phyloP scores from a whole-genome alignment of 116 monocot species.

The Phalaenopsis hybrid region DNA sequence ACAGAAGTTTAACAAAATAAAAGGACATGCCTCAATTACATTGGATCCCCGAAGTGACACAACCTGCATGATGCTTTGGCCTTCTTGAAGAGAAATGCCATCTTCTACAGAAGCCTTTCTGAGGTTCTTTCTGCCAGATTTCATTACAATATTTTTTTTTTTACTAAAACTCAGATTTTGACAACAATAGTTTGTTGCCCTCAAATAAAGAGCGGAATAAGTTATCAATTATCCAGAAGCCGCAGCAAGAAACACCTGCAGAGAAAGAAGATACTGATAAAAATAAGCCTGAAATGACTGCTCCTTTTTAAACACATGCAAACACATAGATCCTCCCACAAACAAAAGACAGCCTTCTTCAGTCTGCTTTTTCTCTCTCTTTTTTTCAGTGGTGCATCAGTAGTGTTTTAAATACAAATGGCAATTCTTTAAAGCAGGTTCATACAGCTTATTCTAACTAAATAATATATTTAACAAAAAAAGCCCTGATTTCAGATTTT shows the following conservation, averaged over 20 bases:
- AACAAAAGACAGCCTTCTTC: background rate
- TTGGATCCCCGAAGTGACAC: constrained; percentile 84
- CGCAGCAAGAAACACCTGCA: background rate
- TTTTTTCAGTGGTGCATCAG: background rate
- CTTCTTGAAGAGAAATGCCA: constrained; percentile 46
- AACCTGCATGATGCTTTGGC: constrained; percentile 80
- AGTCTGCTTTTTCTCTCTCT: background rate
- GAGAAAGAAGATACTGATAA: background rate
- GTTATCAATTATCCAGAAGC: background rate
- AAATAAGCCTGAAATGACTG: background rate
- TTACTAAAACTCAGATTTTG: background rate
- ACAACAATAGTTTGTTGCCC: background rate
- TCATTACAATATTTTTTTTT: constrained; percentile 30
- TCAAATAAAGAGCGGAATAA: background rate
- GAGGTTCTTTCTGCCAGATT: constrained; percentile 71
- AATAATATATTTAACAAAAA: no score
- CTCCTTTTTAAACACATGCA: background rate
- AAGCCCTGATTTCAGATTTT: no score
- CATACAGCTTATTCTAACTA: no score
- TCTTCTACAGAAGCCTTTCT: constrained; percentile 50
- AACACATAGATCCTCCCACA: background rate
- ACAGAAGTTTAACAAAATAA: background rate
- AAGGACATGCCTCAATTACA: constrained; percentile 64
- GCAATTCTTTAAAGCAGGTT: background rate
- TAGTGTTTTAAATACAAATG: background rate